A percentile compares a stretch with the other conserved stretches of the same genome.
These are phyloP conservation scores for Daldinia caldariorum DNA, from an alignment of 495 filamentous ascomycete species.

Conservation along the genomic window DNA sequence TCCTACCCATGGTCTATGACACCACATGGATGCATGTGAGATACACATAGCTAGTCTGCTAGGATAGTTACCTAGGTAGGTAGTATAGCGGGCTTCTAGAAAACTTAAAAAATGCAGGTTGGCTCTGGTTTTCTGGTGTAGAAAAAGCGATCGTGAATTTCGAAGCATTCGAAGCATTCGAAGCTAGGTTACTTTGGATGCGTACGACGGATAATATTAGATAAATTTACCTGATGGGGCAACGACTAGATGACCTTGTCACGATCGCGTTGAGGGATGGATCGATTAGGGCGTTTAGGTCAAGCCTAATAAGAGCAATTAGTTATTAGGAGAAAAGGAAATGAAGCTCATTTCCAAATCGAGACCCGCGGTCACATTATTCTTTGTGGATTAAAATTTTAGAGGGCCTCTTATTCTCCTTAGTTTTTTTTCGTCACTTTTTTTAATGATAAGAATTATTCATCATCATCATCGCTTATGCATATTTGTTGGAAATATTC, in stretches of 20 bases:
- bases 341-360: slow-evolving; percentile 42
- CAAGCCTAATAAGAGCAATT: background rate
- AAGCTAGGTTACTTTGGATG: background rate
- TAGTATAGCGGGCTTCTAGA: slow-evolving; percentile 38
- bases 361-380: slow-evolving; percentile 39
- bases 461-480: background rate
- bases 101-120: slow-evolving; percentile 30
- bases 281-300: background rate
- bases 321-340: slow-evolving; percentile 23
- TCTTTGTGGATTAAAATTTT: slow-evolving; percentile 33
- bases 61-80: too few relatives aligned
- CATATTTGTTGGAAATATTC: background rate
- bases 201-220: background rate
- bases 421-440: background rate
- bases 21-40: slow-evolving; percentile 19
- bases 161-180: background rate
- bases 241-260: background rate
- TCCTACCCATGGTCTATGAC: slow-evolving; percentile 20
- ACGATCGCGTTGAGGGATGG: slow-evolving; percentile 3
- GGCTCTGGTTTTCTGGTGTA: slow-evolving; percentile 18
- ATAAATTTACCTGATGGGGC: background rate
- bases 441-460: background rate
- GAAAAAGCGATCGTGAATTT: background rate
- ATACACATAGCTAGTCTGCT: slow-evolving; percentile 20
- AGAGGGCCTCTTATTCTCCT: background rate